Percentiles rank a stretch among this genome's conserved stretches.
These are phyloP conservation scores for Albophoma yamanashiensis DNA, from an alignment of 2,329 filamentous ascomycete species.

Conservation along the genomic window DNA sequence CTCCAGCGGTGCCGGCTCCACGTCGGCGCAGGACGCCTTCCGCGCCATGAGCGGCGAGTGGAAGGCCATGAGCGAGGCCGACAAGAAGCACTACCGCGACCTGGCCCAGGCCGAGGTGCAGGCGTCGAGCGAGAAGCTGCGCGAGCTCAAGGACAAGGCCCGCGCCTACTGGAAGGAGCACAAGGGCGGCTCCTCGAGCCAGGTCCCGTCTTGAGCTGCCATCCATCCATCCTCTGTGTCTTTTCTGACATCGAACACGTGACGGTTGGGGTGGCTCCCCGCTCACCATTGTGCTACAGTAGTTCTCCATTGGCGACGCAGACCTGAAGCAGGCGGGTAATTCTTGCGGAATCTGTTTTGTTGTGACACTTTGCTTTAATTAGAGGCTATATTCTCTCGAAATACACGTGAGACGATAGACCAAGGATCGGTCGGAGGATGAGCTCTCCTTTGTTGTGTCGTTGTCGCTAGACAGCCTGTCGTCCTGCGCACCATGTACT, in stretches of 20 bases:
- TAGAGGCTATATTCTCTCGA: background rate
- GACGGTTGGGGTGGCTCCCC: background rate
- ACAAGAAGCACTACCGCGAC: slow-evolving; percentile 31
- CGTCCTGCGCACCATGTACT: background rate
- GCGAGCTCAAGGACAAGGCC: slow-evolving; percentile 17
- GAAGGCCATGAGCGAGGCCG: slow-evolving; percentile 27
- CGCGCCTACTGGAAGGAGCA: slow-evolving; percentile 10
- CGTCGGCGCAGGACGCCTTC: slow-evolving; percentile 9
- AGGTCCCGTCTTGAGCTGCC: slow-evolving; percentile 1
- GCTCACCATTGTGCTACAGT: background rate
- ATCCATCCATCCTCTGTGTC: background rate
- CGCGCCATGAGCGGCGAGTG: slow-evolving; percentile 25
- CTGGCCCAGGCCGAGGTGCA: slow-evolving; percentile 8
- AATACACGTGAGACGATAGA: background rate
- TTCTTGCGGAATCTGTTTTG: background rate
- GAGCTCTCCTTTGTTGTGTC: background rate
- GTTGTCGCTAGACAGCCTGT: background rate
- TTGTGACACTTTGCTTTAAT: background rate
- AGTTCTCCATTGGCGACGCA: background rate
- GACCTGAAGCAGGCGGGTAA: background rate
- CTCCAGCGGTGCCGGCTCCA: slow-evolving; percentile 11
- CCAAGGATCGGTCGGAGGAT: background rate
- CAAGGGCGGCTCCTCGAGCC: background rate
- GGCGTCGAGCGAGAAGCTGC: slow-evolving; percentile 8
- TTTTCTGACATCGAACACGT: background rate